Evolutionary conservation across 768 basidiomycete species (phyloP), one percentile per base, ranked within the genome.

Genomic region (Lentinula aciculospora): DNA sequence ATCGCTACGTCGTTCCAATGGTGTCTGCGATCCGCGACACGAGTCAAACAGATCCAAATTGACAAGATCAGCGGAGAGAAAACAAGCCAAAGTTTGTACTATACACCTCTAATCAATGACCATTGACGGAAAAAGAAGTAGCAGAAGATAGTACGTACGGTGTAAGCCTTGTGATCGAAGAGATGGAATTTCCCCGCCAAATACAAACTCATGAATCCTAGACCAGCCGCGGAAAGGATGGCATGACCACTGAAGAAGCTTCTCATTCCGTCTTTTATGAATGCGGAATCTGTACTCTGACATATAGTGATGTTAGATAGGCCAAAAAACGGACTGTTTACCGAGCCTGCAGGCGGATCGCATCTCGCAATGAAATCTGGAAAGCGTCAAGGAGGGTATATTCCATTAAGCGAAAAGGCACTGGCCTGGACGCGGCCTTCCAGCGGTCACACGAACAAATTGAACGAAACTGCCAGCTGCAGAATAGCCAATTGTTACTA

Each of bases 201-300:
- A 47, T 67, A 67, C 13, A 67, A 53, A 23, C 63, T 65, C 40
- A 60, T 61, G 31, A 60, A 67, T 25, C 61, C 60, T 25, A 64
- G 50, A 8, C 62, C 62, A 9, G 58, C 42, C 5, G 66, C 61
- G 12, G 66, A 64, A 34, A 67, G 64, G 54, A 61, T 62, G 32
- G 66, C 64, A 58, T 67, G 66, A n/a, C 66, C 66, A 37, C 66
- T 67, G 61, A 67, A 67, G 57, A 67, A 67, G 46, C 66, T 67
- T 42, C 66, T 62, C 57, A 65, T 62, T n/a, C 66, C 66, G 39
- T 67, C 66, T 31, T 60, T 62, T 56, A 67, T 62, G 58, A 67
- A 53, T 3, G 60, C 59, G 23, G 56, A 58, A 21, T 51, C 56
- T 25, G 64, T n/a, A 4, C 63, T 61, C 39, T 65, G 63, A 48